Evolutionary conservation across 306 rosid genomes (phyloP), one percentile per base, ranked within the genome.

Genomic region (Quercus engelmannii): DNA sequence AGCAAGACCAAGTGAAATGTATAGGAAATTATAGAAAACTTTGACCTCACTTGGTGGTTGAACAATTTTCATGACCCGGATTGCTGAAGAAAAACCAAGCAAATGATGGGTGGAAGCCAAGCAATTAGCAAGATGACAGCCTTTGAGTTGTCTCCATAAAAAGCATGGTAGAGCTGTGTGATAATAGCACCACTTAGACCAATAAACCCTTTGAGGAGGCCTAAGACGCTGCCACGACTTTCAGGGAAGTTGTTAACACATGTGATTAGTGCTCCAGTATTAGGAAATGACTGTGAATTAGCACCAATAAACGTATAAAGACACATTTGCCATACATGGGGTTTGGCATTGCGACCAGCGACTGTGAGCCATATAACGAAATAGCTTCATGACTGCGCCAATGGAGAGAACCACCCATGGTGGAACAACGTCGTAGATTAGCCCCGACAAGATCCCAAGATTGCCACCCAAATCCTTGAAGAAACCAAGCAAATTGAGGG

Each of bases 281-380:
- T 89, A 2, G 92, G 85, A 31, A 88, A 92, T 1, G 89, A 75
- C 83, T 88, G 89, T 1, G 97, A 91, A 77, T 92, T 91, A 3
- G 91, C 89, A 2, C 96, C 92, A 28, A 92, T 26, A 81, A 83
- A 86, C 14, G 89, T 89, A 76, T 91, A 92, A 12, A 92, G 52
- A 54, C 96, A 91, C 97, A 93, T 88, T 30, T 89, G 92, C 97
- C 96, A 91, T 7, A 89, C 69, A 2, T 46, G 77, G n/a, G 92
- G 96, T 30, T 78, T 85, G 1, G 88, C 55, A 6, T 69, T 84
- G 14, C 78, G 80, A 3, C 71, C 71, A 0, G 91, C 84, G 41
- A 93, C 91, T 0, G 97, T 89, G 0, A 89, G 86, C 96, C 96
- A 93, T 20, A 93, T 84, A 91, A 91, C 89, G 83, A 87, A 85